Percentiles rank a stretch among this genome's conserved stretches.
Conservation (phyloP, 345 rosid genomes). For the Rhizophora apiculata region DNA sequence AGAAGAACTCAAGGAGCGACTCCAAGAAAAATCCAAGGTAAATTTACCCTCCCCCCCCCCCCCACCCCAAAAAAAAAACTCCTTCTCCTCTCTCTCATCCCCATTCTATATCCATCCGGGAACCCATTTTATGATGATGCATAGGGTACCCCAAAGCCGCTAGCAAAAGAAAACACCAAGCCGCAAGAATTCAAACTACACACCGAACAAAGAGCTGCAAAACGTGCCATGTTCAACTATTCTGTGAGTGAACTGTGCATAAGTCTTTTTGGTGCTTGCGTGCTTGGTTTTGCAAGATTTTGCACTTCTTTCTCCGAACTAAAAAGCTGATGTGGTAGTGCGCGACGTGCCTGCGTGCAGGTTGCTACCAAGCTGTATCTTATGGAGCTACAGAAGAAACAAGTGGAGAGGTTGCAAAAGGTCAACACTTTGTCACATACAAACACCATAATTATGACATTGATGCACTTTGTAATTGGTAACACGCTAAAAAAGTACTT, state of each 20-base stretch:
- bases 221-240: conserved; percentile 84
- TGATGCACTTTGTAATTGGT: neutral
- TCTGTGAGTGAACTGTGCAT: conserved; percentile 33
- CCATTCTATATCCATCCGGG: too few species aligned
- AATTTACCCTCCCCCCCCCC: neutral
- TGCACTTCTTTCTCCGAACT: neutral
- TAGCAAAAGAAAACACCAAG: conserved; percentile 62
- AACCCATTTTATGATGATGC: neutral
- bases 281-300: neutral
- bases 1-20: conserved; percentile 31
- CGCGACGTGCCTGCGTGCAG: conserved; percentile 24
- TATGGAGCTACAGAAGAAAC: conserved; percentile 50
- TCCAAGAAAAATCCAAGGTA: conserved; percentile 28
- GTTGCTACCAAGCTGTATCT: conserved; percentile 69
- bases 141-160: conserved; percentile 32
- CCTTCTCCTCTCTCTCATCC: neutral
- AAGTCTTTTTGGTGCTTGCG: neutral
- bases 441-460: neutral
- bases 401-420: conserved; percentile 62
- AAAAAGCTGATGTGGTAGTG: neutral
- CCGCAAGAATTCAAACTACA: conserved; percentile 68
- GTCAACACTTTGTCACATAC: conserved; percentile 15
- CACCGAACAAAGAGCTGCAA: conserved; percentile 70
- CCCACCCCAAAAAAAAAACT: too few species aligned
- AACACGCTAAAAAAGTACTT: too few species aligned